These are phyloP conservation scores for Alopecurus myosuroides DNA, from an alignment of 176 grass and related monocot genomes.

Conservation along the genomic window DNA sequence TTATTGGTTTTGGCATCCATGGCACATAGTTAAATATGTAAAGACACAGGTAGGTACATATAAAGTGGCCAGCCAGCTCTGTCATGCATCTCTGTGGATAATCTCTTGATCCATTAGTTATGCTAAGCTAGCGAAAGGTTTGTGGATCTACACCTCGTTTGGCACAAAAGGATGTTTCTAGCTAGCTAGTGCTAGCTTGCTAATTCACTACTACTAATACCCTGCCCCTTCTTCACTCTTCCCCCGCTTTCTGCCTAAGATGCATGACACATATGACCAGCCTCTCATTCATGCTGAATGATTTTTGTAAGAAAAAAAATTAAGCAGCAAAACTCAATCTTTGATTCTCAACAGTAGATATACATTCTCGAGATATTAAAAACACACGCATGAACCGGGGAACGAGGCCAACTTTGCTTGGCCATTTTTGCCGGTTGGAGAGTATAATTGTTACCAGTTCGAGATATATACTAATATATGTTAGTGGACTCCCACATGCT, in stretches of 20 bases:
- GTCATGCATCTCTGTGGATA: constrained; percentile 1
- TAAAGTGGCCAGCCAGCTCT: neutral
- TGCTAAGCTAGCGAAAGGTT: neutral
- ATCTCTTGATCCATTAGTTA: neutral
- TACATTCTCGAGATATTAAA: neutral
- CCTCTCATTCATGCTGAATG: neutral
- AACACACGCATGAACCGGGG: neutral
- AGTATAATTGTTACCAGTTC: neutral
- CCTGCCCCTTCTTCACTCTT: neutral
- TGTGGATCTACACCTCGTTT: neutral
- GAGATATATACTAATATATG: neutral
- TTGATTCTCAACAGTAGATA: neutral
- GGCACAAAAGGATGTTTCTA: constrained; percentile 1
- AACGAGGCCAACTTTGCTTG: neutral
- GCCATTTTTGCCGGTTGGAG: neutral
- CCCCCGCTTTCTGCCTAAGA: constrained; percentile 30
- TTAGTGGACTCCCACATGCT: too few relatives aligned
- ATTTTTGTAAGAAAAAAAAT: neutral
- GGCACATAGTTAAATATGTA: neutral
- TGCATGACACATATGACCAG: neutral
- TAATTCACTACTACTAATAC: neutral
- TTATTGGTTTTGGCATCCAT: neutral
- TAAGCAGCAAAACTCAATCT: neutral
- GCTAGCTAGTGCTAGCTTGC: neutral
- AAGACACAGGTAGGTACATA: neutral